phyloP scores from a whole-genome alignment of 1,284 basidiomycete species.

The Sanghuangporus weigelae region DNA sequence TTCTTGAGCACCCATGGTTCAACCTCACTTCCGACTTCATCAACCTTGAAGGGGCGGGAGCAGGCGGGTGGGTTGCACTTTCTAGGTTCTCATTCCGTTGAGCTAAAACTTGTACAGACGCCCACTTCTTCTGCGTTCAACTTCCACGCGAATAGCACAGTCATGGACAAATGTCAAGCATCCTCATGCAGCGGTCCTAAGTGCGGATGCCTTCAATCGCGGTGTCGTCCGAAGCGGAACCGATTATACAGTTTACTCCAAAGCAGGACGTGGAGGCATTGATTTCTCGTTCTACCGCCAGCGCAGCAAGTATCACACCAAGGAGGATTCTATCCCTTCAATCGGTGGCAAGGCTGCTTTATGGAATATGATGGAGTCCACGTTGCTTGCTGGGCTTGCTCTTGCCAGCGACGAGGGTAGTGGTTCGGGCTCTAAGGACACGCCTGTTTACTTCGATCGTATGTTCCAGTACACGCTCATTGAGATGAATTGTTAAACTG shows the following conservation, averaged over 20 bases:
- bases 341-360: conserved; percentile 45
- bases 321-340: conserved; percentile 54
- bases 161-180: conserved; percentile 50
- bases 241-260: conserved; percentile 61
- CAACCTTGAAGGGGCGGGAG: conserved; percentile 76
- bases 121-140: conserved; percentile 62
- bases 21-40: conserved; percentile 60
- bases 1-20: conserved; percentile 69
- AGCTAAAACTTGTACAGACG: conserved; percentile 35
- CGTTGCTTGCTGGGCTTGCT: conserved; percentile 46
- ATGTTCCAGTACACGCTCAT: conserved; percentile 25
- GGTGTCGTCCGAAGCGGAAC: conserved; percentile 60
- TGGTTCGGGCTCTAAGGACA: conserved; percentile 27
- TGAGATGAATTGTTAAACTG: background rate
- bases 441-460: conserved; percentile 71
- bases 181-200: conserved; percentile 64
- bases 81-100: background rate
- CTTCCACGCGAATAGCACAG: conserved; percentile 45
- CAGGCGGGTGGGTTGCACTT: conserved; percentile 55
- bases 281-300: conserved; percentile 72
- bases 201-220: conserved; percentile 57
- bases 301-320: conserved; percentile 67
- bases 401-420: conserved; percentile 42
- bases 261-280: conserved; percentile 52
- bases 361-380: conserved; percentile 72